Base-by-base conservation (phyloP, 768 basidiomycete genomes). In the Pholiota microspora region DNA sequence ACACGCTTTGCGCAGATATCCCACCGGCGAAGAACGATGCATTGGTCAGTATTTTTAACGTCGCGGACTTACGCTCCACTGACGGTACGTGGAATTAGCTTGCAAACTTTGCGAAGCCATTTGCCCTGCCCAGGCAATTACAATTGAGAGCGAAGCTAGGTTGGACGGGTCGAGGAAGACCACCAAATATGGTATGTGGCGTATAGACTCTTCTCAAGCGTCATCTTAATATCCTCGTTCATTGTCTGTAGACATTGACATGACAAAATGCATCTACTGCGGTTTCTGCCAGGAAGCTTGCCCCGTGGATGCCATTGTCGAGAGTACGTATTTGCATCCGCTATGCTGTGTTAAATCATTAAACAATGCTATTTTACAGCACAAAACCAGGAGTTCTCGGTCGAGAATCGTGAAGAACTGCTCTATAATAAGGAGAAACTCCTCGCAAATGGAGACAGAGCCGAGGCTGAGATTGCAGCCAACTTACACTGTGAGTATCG, bases 181-280 rank as follows among this genome's bases (percentile, higher is more conserved):
- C 54, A 98, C 97, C 27, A 92, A 93, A 86, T 99, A 98, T 64
- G 97, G 94, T 89, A 51, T 50, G 82, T 68, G 44, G 53, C 58
- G 49, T 36, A 40, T 45, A 34, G 46, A 45, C 54, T 53, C 51
- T 38, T 46, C 53, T 51, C 18, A 23, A 40, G 42, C 35, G 46
- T 42, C 31, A 25, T 48, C 47, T 59, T 35, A 34, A 35, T 25
- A 53, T 45, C 34, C 40, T 27, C 35, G 7, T 13, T 31, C 8
- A 51, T 47, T 38, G 9, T 36, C 45, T 49, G 25, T 60, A 95
- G 93, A 98, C 74, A 94, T 98, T 64, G 97, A 99, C 71, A 99
- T 99, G 97, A 99, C 97, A 56, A 98, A 95, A 80, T 98, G 97
- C 75, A 99, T 99, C 66, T 99, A 99, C 78, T 99, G 97, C 73